These are phyloP conservation scores for Umbellularia californica DNA, from an alignment of 164 flowering plant species.

Conservation along the genomic window DNA sequence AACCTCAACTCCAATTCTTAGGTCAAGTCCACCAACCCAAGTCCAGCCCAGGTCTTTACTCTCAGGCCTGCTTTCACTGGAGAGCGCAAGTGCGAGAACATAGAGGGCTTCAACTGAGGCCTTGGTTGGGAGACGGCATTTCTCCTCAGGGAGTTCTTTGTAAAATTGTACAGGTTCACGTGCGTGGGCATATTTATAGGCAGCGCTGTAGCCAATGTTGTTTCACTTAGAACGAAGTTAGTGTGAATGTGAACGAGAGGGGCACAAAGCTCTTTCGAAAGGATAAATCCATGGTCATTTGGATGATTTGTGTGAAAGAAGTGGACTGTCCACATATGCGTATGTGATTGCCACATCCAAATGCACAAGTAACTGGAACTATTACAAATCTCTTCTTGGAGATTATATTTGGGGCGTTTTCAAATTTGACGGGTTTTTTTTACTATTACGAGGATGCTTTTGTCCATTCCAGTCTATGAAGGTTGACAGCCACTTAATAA, in stretches of 20 bases:
- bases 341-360: not conserved
- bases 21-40: slow-evolving; percentile 8
- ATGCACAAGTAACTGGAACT: not conserved
- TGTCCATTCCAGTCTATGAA: too few species aligned
- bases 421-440: too few species aligned
- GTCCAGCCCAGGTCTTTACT: slow-evolving; percentile 20
- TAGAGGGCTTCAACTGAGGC: slow-evolving; percentile 3
- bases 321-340: slow-evolving; percentile 6
- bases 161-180: not conserved
- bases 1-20: slow-evolving; percentile 15
- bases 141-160: not conserved
- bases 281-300: not conserved
- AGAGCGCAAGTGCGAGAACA: slow-evolving; percentile 5
- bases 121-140: slow-evolving; percentile 4
- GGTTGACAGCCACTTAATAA: too few species aligned
- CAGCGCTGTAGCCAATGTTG: not conserved
- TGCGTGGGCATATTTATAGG: not conserved
- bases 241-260: not conserved
- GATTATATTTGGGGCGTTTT: too few species aligned
- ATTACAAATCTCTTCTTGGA: too few species aligned
- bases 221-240: not conserved
- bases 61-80: slow-evolving; percentile 18
- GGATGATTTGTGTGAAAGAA: not conserved
- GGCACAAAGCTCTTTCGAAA: not conserved
- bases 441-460: too few species aligned